Conservation (phyloP, 2,329 filamentous ascomycete genomes). For the Aspergillus flavus region DNA sequence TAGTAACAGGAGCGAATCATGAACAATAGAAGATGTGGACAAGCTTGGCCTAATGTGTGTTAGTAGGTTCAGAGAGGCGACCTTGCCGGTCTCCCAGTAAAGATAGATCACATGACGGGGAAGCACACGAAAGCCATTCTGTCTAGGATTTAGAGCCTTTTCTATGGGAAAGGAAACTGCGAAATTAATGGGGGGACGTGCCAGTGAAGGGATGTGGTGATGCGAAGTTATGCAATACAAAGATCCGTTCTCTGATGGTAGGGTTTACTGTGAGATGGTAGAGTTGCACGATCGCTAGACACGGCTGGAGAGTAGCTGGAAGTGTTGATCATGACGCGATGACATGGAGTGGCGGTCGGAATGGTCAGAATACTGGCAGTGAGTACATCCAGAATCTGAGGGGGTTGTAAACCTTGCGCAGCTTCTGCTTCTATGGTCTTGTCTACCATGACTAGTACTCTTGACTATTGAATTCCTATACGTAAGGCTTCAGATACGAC, state of each 20-base stretch:
- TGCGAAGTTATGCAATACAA: too few relatives aligned
- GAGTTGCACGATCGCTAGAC: too few relatives aligned
- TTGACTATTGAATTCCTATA: background rate
- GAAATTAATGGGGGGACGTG: too few relatives aligned
- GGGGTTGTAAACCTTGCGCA: too few relatives aligned
- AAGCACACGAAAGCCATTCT: background rate
- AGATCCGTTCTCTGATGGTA: too few relatives aligned
- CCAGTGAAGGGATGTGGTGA: too few relatives aligned
- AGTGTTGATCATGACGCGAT: background rate
- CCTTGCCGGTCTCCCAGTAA: background rate
- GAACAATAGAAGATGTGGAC: too few relatives aligned
- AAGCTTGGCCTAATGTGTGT: too few relatives aligned
- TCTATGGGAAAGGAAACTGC: background rate
- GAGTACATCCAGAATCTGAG: background rate
- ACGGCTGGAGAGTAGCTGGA: background rate
- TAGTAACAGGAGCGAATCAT: too few relatives aligned
- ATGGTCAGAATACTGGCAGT: background rate
- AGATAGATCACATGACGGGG: too few relatives aligned
- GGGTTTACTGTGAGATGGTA: too few relatives aligned
- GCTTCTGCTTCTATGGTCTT: too few relatives aligned
- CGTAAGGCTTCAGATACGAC: background rate
- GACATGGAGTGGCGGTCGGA: background rate
- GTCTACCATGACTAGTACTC: background rate
- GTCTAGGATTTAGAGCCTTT: background rate
- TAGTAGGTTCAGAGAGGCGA: background rate